phyloP scores from a whole-genome alignment of 2,329 filamentous ascomycete species.

The Cladosporium halotolerans region DNA sequence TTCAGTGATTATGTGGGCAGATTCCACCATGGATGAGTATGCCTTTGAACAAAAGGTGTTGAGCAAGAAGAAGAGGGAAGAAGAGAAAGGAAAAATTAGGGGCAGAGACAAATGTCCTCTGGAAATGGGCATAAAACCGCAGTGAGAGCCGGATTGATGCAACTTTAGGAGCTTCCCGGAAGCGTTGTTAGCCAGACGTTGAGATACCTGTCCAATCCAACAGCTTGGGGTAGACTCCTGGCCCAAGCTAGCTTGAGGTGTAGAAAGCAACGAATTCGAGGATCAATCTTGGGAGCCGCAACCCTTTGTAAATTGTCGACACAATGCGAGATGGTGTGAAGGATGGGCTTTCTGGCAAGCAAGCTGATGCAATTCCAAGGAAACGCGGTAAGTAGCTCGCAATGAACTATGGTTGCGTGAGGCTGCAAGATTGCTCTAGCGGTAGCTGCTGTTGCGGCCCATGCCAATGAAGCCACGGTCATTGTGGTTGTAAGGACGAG shows the following conservation, averaged over 20 bases:
- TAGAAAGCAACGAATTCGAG: constrained; percentile 13
- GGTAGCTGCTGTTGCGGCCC: constrained; percentile 22
- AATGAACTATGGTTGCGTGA: constrained; percentile 14
- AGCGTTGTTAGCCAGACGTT: constrained; percentile 6
- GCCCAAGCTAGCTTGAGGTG: constrained; percentile 11
- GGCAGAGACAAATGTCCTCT: neutral
- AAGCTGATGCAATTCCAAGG: neutral
- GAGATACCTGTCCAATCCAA: constrained; percentile 12
- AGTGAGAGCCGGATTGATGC: neutral
- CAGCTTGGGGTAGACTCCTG: constrained; percentile 4
- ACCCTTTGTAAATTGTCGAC: constrained; percentile 3
- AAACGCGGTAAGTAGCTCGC: neutral
- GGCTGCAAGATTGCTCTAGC: constrained; percentile 17
- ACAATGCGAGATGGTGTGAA: constrained; percentile 9
- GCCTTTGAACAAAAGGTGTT: neutral
- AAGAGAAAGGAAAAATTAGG: neutral
- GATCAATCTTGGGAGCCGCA: neutral
- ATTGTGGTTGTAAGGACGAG: constrained; percentile 14
- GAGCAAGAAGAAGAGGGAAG: neutral
- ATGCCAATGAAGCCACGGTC: constrained; percentile 11
- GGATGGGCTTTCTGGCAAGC: neutral
- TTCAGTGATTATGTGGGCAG: too few relatives aligned
- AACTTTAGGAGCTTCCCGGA: constrained; percentile 8
- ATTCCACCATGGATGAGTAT: too few relatives aligned
- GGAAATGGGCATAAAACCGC: constrained; percentile 5